phyloP scores from a whole-genome alignment of 2,329 filamentous ascomycete genomes.

The Myriosclerotinia duriaeana region DNA sequence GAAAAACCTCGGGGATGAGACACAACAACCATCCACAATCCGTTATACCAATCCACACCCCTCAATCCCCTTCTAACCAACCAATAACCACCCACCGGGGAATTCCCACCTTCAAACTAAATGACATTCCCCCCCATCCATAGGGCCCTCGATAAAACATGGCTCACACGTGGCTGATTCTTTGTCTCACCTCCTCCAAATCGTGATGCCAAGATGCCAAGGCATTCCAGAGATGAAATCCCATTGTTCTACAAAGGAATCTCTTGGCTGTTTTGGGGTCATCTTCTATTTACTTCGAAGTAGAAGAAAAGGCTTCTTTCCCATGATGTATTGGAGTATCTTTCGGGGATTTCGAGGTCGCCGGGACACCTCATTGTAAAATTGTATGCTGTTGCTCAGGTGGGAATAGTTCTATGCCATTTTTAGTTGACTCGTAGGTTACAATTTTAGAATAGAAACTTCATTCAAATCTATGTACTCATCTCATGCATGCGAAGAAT shows the following conservation, averaged over 20 bases:
- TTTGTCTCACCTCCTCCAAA: neutral
- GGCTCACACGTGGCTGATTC: conserved; percentile 10
- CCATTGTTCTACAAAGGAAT: neutral
- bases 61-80: neutral
- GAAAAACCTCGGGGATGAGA: neutral
- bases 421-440: neutral
- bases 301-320: no score
- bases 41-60: neutral
- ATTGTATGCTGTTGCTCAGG: no score
- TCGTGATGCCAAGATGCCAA: neutral
- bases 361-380: neutral
- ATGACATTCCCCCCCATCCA: conserved; percentile 11
- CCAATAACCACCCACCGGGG: neutral
- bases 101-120: neutral
- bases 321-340: no score
- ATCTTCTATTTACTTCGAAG: neutral
- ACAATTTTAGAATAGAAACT: neutral
- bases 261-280: conserved; percentile 4
- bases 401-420: neutral
- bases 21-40: neutral
- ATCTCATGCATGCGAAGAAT: neutral
- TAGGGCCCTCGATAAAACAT: neutral
- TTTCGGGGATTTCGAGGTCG: neutral
- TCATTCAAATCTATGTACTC: neutral
- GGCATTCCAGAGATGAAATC: neutral